Conservation (phyloP, 805 yeast species). For the Peterozyma xylosa region DNA sequence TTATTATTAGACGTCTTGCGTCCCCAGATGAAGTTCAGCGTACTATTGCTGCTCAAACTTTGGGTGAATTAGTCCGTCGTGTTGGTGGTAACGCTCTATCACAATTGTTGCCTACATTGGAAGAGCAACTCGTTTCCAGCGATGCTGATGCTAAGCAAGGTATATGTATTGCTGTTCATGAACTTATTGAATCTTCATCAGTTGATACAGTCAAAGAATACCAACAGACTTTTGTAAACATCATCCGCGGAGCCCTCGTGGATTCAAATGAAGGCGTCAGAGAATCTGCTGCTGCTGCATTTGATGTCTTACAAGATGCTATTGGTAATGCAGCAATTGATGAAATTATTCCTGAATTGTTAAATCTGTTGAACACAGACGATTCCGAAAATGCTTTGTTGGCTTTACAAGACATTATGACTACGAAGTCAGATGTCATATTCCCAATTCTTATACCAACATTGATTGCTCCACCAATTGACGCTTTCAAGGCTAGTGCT, state of each 20-base stretch:
- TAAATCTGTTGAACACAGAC: constrained; percentile 57
- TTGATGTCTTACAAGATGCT: constrained; percentile 76
- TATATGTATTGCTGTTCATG: constrained; percentile 88
- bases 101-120: constrained; percentile 78
- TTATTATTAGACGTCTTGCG: constrained; percentile 78
- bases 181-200: constrained; percentile 70
- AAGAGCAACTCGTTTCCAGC: constrained; percentile 47
- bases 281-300: constrained; percentile 86
- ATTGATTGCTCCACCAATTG: constrained; percentile 73
- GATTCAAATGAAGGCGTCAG: constrained; percentile 72
- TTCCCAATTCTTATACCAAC: constrained; percentile 93
- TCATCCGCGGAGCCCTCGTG: constrained; percentile 71
- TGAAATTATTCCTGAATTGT: constrained; percentile 77
- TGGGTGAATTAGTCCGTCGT: constrained; percentile 91
- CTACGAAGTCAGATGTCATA: constrained; percentile 80
- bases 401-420: constrained; percentile 89
- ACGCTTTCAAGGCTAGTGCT: constrained; percentile 79
- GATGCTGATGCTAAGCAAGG: constrained; percentile 92
- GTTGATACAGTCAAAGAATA: constrained; percentile 52
- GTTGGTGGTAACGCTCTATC: constrained; percentile 85
- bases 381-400: constrained; percentile 69
- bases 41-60: constrained; percentile 83
- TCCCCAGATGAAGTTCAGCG: constrained; percentile 74
- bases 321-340: constrained; percentile 85
- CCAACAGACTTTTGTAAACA: constrained; percentile 62